Base-by-base conservation (phyloP, 352 stramenopile genomes). In the Phytophthora brassicae region DNA sequence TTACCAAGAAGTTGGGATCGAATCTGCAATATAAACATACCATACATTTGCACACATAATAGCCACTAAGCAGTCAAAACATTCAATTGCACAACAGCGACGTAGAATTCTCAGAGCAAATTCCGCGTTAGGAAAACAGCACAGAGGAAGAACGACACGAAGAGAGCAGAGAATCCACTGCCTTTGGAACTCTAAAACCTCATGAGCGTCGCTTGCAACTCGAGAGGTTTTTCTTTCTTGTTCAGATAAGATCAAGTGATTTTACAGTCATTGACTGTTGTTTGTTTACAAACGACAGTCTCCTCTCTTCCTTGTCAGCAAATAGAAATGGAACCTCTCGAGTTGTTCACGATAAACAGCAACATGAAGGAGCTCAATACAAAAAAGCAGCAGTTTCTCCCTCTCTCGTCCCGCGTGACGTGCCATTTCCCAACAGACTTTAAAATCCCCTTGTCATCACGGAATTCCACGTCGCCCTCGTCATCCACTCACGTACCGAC, bases 181-280 rank as follows among this genome's bases (percentile, higher is more conserved):
- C 31, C 55, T 54, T 60, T 36, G 64, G 58, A 70, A 56, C 61
- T 65, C 14, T 53, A 31, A n/a, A 59, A 69, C 57, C 57, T 46
- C 19, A 20, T 65, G 19, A 16, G 41, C 44, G 23, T 49, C 49
- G 7, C 8, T 22, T 12, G 22, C 19, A 51, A 43, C 56, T 70
- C 65, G 52, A 38, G 43, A 59, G 20, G 14, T 23, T 43, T 17
- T 47, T 35, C 44, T 26, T 42, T 9, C 43, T 56, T 49, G 54
- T 86, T n/a, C 61, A 86, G 84, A 92, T 94, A 92, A 94, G 84
- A 92, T 94, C 84, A 94, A 94, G 81, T 78, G 77, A 72, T 92
- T 94, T 94, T 79, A 75, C 81, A 93, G 68, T 93, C 84, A 74
- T 70, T 33, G 77, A 61, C 79, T 49, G 47, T 47, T 24, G 48